Conservation (phyloP, 192 early-diverging fungal species). For the Thamnidium elegans region DNA sequence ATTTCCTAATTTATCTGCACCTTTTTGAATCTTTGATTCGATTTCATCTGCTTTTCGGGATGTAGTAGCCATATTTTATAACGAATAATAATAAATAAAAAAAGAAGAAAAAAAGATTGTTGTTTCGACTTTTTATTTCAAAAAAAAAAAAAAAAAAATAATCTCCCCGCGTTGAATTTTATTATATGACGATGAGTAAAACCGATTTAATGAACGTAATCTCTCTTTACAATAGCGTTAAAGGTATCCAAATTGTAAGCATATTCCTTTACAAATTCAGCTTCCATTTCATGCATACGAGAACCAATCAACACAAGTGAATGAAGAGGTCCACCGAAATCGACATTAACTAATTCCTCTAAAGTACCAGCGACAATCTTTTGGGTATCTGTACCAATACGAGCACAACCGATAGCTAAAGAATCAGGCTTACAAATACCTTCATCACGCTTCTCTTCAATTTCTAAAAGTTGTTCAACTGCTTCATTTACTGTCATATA, state of each 20-base stretch:
- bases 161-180: neutral
- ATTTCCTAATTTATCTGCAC: too few relatives aligned
- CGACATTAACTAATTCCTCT: conserved; percentile 72
- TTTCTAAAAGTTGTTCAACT: conserved; percentile 89
- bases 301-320: conserved; percentile 88
- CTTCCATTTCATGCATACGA: conserved; percentile 91
- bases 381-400: conserved; percentile 84
- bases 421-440: conserved; percentile 75
- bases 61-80: too few relatives aligned
- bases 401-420: conserved; percentile 87
- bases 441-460: conserved; percentile 77
- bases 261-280: conserved; percentile 77
- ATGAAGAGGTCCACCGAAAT: conserved; percentile 95
- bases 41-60: too few relatives aligned
- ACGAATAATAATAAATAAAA: too few relatives aligned
- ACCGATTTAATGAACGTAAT: conserved; percentile 10
- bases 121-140: conserved; percentile 1
- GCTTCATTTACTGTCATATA: conserved; percentile 96
- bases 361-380: conserved; percentile 85
- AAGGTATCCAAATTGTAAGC: conserved; percentile 66
- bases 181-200: too few relatives aligned
- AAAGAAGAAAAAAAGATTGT: too few relatives aligned
- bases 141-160: neutral
- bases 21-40: too few relatives aligned
- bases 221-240: conserved; percentile 57